Evolutionary conservation across 2,329 filamentous ascomycete genomes (phyloP), one percentile per base, ranked within the genome.

Genomic region (Eutypa lata): DNA sequence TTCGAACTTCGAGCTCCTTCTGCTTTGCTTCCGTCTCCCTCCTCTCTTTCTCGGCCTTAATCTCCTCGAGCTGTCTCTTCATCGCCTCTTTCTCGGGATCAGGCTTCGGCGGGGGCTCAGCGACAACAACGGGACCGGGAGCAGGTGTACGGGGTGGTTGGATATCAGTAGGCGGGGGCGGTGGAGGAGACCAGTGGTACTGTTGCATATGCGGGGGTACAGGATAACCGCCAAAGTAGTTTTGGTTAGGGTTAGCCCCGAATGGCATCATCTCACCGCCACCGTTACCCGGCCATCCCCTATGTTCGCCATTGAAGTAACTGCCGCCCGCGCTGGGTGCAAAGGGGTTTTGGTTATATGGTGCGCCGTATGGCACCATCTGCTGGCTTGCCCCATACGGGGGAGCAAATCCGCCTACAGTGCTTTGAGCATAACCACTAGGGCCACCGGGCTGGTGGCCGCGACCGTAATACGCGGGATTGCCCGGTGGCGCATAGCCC

Each of bases 61-160:
- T 73, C 10, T 71, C 70, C 13, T 77, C 75, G 16, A 89, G 69
- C 60, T 87, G 79, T 56, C 82, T 77, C 56, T 86, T 79, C 52
- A 87, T 77, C n/a, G 75, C 74, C 56, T 87, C 73, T 61, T 83
- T 83, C 52, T 87, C 80, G 2, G 80, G 76, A 50, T 87, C 81
- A 28, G 57, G 42, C 56, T 37, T 62, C 62, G 35, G 57, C 57
- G 5, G 62, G 62, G 5, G 66, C 61, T 38, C 59, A 59, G 14
- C 63, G 5, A 10, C 59, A 59, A 13, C 63, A 6, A 10, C 26
- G 26, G 26, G 26, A 31, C 6, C 26, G 26, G 26, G 26, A 5
- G 26, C 26, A 10, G 26, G 26, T 6, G 26, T 31, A 31, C 26
- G 57, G 8, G 49, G 56, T 35, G 56, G 60, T 38, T 38, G 35